Percentiles rank a stretch among this genome's conserved stretches.
phyloP scores from a whole-genome alignment of 768 basidiomycete species.

The Asterophora lycoperdoides region DNA sequence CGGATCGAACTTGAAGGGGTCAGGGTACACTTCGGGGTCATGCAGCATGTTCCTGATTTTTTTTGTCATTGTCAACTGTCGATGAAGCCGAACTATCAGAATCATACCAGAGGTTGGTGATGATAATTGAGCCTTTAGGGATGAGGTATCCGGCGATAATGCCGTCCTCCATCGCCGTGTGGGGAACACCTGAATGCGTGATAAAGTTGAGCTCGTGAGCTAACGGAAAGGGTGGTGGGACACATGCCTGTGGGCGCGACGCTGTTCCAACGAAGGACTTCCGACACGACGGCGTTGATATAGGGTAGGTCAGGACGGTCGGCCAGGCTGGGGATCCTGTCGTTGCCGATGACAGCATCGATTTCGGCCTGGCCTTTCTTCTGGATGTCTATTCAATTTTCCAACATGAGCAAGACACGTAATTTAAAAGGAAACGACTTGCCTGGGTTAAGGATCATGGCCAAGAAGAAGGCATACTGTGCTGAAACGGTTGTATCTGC shows the following conservation, averaged over 20 bases:
- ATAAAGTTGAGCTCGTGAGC: neutral
- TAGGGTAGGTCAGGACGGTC: constrained; percentile 49
- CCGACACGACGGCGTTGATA: constrained; percentile 33
- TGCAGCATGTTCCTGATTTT: constrained; percentile 46
- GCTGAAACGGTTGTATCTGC: constrained; percentile 1
- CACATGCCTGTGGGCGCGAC: neutral
- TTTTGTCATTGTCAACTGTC: neutral
- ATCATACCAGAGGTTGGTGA: neutral
- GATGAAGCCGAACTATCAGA: neutral
- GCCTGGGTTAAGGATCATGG: constrained; percentile 1
- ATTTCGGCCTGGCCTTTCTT: constrained; percentile 51
- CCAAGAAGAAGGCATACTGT: neutral
- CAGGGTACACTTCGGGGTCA: constrained; percentile 44
- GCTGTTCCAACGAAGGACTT: neutral
- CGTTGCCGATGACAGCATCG: constrained; percentile 35
- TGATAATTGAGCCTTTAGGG: neutral
- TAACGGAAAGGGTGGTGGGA: constrained; percentile 10
- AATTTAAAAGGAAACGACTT: neutral
- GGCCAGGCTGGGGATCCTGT: constrained; percentile 33
- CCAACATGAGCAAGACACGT: neutral
- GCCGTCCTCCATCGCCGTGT: neutral
- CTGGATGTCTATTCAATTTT: constrained; percentile 34
- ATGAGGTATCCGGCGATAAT: neutral
- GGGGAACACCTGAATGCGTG: constrained; percentile 25
- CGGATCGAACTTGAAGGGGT: constrained; percentile 46